Evolutionary conservation across 2,329 filamentous ascomycete genomes (phyloP).

Genomic region (Hymenoscyphus linearis): DNA sequence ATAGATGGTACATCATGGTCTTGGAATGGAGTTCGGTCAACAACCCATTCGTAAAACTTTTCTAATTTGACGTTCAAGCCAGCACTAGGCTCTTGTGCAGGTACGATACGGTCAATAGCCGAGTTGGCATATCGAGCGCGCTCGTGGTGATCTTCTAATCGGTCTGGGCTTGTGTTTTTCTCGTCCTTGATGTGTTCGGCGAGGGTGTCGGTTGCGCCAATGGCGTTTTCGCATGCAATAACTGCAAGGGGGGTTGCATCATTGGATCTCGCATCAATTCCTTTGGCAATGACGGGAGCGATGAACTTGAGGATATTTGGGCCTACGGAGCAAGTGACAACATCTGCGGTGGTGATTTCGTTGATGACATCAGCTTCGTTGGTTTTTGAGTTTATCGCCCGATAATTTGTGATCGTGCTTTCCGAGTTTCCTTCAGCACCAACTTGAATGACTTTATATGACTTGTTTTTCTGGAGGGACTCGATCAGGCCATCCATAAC

Average conservation of each 20-base stretch:
- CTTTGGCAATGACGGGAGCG: slow-evolving; percentile 91
- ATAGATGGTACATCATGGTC: slow-evolving; percentile 67
- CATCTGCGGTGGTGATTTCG: slow-evolving; percentile 79
- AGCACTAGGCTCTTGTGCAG: slow-evolving; percentile 73
- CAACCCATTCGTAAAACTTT: slow-evolving; percentile 99
- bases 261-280: slow-evolving; percentile 70
- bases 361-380: slow-evolving; percentile 75
- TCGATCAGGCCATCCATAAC: slow-evolving; percentile 82
- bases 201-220: slow-evolving; percentile 86
- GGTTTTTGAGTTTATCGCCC: slow-evolving; percentile 90
- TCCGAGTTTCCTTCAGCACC: slow-evolving; percentile 74
- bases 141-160: slow-evolving; percentile 61
- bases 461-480: slow-evolving; percentile 65
- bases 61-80: slow-evolving; percentile 92
- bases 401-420: slow-evolving; percentile 89
- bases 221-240: slow-evolving; percentile 97
- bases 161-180: slow-evolving; percentile 63
- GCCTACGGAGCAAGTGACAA: slow-evolving; percentile 95
- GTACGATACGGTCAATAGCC: slow-evolving; percentile 96
- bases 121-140: slow-evolving; percentile 94
- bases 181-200: slow-evolving; percentile 73
- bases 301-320: slow-evolving; percentile 96
- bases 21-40: slow-evolving; percentile 81
- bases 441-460: slow-evolving; percentile 91
- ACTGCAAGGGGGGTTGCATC: slow-evolving; percentile 69